These are phyloP conservation scores for Candida qinlingensis DNA, from an alignment of 805 yeast species.

Conservation along the genomic window DNA sequence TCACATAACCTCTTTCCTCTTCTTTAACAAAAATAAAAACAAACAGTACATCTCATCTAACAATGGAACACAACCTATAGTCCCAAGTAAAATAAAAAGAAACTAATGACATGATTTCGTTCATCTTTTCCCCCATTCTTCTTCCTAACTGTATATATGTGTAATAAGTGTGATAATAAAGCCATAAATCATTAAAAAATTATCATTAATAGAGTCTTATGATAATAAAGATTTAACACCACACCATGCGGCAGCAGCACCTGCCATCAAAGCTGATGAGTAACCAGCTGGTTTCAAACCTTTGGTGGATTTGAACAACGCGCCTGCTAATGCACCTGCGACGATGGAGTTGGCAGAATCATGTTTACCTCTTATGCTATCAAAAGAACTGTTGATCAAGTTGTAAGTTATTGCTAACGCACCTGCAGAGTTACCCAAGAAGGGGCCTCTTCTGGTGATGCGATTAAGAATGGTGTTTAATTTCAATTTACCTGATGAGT, in stretches of 20 bases:
- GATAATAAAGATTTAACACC: conserved; percentile 49
- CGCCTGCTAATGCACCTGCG: conserved; percentile 92
- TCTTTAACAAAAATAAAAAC: neutral
- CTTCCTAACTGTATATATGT: too few relatives aligned
- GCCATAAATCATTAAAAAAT: conserved; percentile 1
- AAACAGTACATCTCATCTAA: neutral
- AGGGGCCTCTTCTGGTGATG: conserved; percentile 94
- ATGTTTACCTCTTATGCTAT: conserved; percentile 79
- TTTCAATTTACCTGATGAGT: conserved; percentile 74
- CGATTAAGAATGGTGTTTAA: conserved; percentile 88
- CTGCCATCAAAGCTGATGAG: conserved; percentile 79
- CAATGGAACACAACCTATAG: too few relatives aligned
- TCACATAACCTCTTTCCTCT: neutral
- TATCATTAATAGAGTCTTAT: conserved; percentile 1
- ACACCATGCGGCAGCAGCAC: conserved; percentile 91
- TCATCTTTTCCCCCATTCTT: too few relatives aligned
- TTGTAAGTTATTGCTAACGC: conserved; percentile 88
- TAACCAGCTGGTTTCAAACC: conserved; percentile 88
- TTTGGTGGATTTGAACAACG: conserved; percentile 77
- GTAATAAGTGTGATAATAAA: neutral
- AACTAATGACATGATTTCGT: too few relatives aligned
- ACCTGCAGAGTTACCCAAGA: conserved; percentile 92
- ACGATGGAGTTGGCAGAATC: conserved; percentile 79
- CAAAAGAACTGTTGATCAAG: conserved; percentile 74
- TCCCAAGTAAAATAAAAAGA: too few relatives aligned